Evolutionary conservation across 2,329 filamentous ascomycete species (phyloP).

Genomic region (Penicillium fuscoglaucum): DNA sequence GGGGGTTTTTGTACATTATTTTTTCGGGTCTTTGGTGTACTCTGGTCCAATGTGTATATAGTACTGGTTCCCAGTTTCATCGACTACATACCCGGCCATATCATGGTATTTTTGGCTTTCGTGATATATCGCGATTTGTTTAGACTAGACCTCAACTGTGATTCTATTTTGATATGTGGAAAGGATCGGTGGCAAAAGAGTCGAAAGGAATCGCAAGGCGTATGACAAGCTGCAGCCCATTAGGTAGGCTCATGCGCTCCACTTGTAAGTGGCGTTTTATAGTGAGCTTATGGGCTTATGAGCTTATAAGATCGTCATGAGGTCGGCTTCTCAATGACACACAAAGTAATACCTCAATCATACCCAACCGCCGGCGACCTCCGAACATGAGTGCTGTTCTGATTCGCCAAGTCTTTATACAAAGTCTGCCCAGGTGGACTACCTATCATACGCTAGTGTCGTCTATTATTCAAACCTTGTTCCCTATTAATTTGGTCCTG

Average conservation of each 20-base stretch:
- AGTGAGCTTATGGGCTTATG: not conserved
- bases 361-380: not conserved
- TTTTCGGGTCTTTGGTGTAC: not conserved
- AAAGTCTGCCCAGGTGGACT: not conserved
- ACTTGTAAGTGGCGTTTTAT: not conserved
- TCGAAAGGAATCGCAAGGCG: not conserved
- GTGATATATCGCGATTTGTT: not conserved
- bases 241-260: not conserved
- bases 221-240: not conserved
- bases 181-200: not conserved
- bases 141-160: not conserved
- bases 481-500: not conserved
- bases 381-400: too few relatives aligned
- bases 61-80: not conserved
- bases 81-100: not conserved
- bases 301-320: too few relatives aligned
- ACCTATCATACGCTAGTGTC: not conserved
- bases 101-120: not conserved
- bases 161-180: not conserved
- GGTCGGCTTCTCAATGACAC: not conserved
- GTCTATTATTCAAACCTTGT: not conserved
- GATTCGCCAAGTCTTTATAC: not conserved
- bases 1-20: constrained; percentile 13
- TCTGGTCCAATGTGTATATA: constrained; percentile 12
- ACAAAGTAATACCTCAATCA: not conserved